A percentile compares a stretch with the other conserved stretches of the same genome.
Evolutionary conservation across 2,329 filamentous ascomycete genomes (phyloP).

Genomic region (Arthrobotrys pseudoclavata): DNA sequence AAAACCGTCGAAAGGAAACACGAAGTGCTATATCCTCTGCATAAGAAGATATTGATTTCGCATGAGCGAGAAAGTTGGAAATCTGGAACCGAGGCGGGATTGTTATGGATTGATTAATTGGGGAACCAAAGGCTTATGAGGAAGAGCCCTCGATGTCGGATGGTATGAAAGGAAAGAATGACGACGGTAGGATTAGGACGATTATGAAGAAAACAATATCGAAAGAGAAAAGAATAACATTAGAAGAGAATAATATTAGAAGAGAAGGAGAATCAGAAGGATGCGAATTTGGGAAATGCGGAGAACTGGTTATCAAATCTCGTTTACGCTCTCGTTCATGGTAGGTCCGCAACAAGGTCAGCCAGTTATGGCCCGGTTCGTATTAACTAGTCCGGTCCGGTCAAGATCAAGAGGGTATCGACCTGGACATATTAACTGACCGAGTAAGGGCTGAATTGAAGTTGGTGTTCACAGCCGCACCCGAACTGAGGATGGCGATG

Average conservation of each 20-base stretch:
- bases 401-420: background rate
- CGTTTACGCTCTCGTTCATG: constrained; percentile 37
- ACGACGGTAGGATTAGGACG: constrained; percentile 25
- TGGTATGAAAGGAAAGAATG: constrained; percentile 37
- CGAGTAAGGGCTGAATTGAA: background rate
- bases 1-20: constrained; percentile 28
- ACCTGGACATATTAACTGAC: background rate
- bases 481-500: background rate
- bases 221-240: constrained; percentile 26
- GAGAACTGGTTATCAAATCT: constrained; percentile 55
- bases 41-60: constrained; percentile 59
- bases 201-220: background rate
- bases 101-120: constrained; percentile 9
- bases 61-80: constrained; percentile 32
- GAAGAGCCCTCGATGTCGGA: constrained; percentile 24
- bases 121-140: constrained; percentile 23
- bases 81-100: constrained; percentile 14
- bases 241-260: constrained; percentile 16
- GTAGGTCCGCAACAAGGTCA: constrained; percentile 7
- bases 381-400: background rate
- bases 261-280: constrained; percentile 20
- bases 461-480: background rate
- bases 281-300: constrained; percentile 1
- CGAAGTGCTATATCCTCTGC: constrained; percentile 56
- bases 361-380: background rate